Percentiles rank a stretch among this genome's conserved stretches.
These are phyloP conservation scores for Alternaria arbusti DNA, from an alignment of 2,329 filamentous ascomycete species.

Conservation along the genomic window DNA sequence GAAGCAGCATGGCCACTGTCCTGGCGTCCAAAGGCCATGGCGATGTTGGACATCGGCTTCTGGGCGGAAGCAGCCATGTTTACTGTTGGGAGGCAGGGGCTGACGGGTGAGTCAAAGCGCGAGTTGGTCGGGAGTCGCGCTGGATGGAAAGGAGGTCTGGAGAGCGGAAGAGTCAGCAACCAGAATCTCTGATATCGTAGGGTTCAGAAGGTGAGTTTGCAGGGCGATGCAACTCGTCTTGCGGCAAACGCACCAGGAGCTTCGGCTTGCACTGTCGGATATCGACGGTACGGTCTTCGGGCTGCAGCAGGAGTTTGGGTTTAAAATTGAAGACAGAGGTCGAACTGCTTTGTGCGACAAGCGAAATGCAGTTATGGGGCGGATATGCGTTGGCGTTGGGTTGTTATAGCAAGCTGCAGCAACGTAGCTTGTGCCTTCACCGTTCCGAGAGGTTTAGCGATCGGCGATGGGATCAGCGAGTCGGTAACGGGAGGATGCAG, in stretches of 20 bases:
- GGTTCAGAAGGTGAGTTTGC: neutral
- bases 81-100: conserved; percentile 23
- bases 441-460: conserved; percentile 35
- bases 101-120: conserved; percentile 39
- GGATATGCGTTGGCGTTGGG: conserved; percentile 22
- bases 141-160: conserved; percentile 5
- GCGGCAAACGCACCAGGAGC: conserved; percentile 11
- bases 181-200: neutral
- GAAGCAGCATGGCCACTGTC: conserved; percentile 35
- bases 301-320: neutral
- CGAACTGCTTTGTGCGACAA: conserved; percentile 27
- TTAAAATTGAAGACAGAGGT: conserved; percentile 22
- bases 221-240: neutral
- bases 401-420: conserved; percentile 41
- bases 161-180: neutral
- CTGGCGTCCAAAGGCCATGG: conserved; percentile 46
- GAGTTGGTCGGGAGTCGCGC: conserved; percentile 21
- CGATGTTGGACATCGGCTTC: conserved; percentile 51
- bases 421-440: conserved; percentile 32
- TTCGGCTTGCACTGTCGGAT: conserved; percentile 4
- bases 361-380: conserved; percentile 21
- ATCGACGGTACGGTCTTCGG: neutral
- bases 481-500: conserved; percentile 25
- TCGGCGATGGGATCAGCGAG: conserved; percentile 45
- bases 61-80: conserved; percentile 46